phyloP scores from a whole-genome alignment of 805 yeast species.

The Jamesozyma jinghongensis region DNA sequence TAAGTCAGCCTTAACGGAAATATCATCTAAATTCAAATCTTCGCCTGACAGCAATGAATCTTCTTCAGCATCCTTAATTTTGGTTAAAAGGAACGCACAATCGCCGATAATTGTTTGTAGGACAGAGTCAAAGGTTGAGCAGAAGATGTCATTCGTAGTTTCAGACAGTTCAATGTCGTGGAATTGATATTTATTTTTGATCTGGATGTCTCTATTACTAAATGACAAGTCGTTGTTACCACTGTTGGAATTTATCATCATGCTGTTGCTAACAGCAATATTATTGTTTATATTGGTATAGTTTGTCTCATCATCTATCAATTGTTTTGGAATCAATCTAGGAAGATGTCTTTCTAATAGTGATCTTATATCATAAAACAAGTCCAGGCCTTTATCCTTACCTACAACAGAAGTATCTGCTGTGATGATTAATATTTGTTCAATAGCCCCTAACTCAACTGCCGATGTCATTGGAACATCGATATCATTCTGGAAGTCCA shows the following conservation, averaged over 20 bases:
- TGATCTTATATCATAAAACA: conserved; percentile 57
- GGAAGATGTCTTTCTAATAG: conserved; percentile 62
- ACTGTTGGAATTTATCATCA: not conserved
- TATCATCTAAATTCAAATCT: conserved; percentile 47
- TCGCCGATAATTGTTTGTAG: conserved; percentile 49
- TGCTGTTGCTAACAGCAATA: conserved; percentile 1
- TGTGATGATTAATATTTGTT: conserved; percentile 50
- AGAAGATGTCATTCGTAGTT: conserved; percentile 27
- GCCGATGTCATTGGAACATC: conserved; percentile 50
- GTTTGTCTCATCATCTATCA: conserved; percentile 34
- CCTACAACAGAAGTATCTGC: conserved; percentile 44
- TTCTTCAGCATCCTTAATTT: conserved; percentile 64
- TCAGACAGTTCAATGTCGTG: conserved; percentile 17
- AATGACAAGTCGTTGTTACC: not conserved
- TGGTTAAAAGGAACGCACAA: conserved; percentile 57
- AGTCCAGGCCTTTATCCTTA: conserved; percentile 34
- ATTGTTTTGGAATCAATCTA: conserved; percentile 40
- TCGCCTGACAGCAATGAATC: conserved; percentile 56
- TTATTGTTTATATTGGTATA: not conserved
- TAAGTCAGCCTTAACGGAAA: conserved; percentile 69
- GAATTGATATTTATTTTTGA: conserved; percentile 4
- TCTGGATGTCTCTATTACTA: not conserved
- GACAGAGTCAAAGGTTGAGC: conserved; percentile 40
- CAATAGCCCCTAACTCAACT: conserved; percentile 60
- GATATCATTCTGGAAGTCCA: conserved; percentile 47